Base-by-base conservation (phyloP, 768 basidiomycete species). In the Pisolithus orientalis region DNA sequence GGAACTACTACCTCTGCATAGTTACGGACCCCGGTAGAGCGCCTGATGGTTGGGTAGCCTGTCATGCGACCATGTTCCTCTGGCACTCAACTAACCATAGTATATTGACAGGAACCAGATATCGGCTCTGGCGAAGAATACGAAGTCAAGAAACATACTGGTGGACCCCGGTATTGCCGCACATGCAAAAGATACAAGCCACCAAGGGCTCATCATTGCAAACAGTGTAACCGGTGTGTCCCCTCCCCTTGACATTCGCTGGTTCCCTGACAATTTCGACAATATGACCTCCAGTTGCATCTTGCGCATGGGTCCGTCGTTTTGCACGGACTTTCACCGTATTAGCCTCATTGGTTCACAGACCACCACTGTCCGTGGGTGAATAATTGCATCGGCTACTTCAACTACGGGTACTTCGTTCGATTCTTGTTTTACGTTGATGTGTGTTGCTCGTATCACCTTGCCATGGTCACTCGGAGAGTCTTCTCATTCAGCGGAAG, bases 311-410 rank as follows among this genome's bases (percentile, higher is more conserved):
- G 91, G 91, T 85, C 65, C 57, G 80, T 59, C 27, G 38, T 32
- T 29, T 4, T 14, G 50, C 17, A 24, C 31, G 38, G 17, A 24
- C 16, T 24, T 47, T 9, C 47, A 39, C 13, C 34, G 11, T 39
- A 45, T 39, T 49, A 17, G 50, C 53, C 63, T 25, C 54, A 25
- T 50, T 21, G 32, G 43, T 37, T 50, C 14, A 24, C 54, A 91
- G 90, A 93, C 65, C 90, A 93, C 61, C 90, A 93, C 62, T 92
- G 90, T 65, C 91, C 90, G 6, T 94, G 90, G 92, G 82, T 93
- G 31, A 86, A 92, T 66, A 97, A 94, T 60, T 95, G 94, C 62
- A 87, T 99, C 56, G 96, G 96, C 0, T 86, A 92, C 66, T 82
- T 77, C 71, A 99, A 97, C 67, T 85, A 96, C 57, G 87, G 87